Percentiles rank a stretch among this genome's conserved stretches.
phyloP scores from a whole-genome alignment of 2,329 filamentous ascomycete genomes.

The Nemania sp. region DNA sequence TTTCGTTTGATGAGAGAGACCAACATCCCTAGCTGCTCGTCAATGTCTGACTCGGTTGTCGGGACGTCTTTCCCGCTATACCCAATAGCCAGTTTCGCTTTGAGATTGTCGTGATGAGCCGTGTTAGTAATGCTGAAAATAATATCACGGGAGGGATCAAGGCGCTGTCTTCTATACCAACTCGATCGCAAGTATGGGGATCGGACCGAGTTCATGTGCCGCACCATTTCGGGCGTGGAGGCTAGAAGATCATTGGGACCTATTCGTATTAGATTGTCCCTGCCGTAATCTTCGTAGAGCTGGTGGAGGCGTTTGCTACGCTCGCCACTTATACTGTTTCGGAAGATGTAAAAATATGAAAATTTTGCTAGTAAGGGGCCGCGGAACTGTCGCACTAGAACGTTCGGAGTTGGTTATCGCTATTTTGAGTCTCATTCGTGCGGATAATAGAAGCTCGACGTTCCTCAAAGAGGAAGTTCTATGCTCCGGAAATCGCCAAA shows the following conservation, averaged over 20 bases:
- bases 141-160: not conserved
- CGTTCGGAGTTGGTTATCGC: no score
- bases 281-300: not conserved
- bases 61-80: not conserved
- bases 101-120: not conserved
- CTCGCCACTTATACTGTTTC: not conserved
- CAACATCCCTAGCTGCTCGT: not conserved
- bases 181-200: not conserved
- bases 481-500: no score
- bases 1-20: not conserved
- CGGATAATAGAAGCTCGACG: no score
- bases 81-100: not conserved
- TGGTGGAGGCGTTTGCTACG: not conserved
- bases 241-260: slow-evolving; percentile 2
- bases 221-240: not conserved
- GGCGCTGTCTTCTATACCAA: not conserved
- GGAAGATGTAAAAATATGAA: not conserved
- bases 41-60: not conserved
- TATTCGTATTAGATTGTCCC: not conserved
- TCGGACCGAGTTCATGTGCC: not conserved
- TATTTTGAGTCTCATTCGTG: no score
- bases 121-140: not conserved
- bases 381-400: not conserved
- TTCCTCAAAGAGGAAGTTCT: no score
- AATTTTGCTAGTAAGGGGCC: not conserved